Evolutionary conservation across 2,329 filamentous ascomycete species (phyloP).

Genomic region (Coniella vitis): DNA sequence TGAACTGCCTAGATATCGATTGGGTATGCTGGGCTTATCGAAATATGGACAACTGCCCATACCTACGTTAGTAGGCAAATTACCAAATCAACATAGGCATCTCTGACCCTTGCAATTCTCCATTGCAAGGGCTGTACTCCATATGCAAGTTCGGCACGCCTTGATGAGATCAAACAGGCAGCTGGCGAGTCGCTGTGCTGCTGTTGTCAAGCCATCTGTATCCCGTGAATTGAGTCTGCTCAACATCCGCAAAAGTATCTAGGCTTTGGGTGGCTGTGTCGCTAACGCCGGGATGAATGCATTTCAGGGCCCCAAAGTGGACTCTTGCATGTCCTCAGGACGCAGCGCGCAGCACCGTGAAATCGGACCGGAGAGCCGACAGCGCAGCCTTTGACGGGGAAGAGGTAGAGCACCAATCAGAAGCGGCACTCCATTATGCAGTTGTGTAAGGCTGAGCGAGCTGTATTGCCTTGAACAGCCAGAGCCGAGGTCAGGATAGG

Average conservation of each 20-base stretch:
- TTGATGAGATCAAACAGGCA: too few relatives aligned
- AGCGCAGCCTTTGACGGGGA: background rate
- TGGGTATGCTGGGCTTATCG: too few relatives aligned
- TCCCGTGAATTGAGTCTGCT: background rate
- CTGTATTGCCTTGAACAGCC: background rate
- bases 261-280: background rate
- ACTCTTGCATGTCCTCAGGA: background rate
- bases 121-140: too few relatives aligned
- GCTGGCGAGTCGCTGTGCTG: too few relatives aligned
- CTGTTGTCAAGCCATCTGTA: background rate
- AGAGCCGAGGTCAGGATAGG: background rate
- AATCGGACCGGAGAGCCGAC: background rate
- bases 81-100: too few relatives aligned
- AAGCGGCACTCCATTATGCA: background rate
- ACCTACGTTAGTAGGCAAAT: too few relatives aligned
- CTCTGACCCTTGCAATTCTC: too few relatives aligned
- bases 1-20: background rate
- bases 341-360: background rate
- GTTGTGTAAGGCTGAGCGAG: background rate
- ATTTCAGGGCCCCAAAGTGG: background rate
- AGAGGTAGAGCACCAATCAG: background rate
- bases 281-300: background rate
- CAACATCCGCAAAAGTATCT: background rate
- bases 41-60: too few relatives aligned
- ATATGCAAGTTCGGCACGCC: too few relatives aligned